Percentiles rank a stretch among this genome's conserved stretches.
Conservation (phyloP, 2,329 filamentous ascomycete genomes). For the Orbilia oligospora region DNA sequence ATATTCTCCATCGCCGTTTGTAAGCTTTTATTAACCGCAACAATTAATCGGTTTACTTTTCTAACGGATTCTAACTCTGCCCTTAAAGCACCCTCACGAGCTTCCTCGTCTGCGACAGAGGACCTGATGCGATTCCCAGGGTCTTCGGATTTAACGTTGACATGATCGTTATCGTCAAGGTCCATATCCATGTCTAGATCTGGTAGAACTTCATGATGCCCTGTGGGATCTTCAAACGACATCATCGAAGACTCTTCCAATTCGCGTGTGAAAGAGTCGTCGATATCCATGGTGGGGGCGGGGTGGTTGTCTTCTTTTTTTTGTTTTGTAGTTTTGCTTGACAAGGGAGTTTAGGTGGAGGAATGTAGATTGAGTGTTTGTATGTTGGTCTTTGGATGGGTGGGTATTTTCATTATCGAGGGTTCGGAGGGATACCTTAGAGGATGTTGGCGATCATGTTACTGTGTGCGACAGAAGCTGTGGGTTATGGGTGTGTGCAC, state of each 20-base stretch:
- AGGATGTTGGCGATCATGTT: constrained; percentile 7
- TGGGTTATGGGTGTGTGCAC: too few species aligned
- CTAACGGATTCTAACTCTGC: constrained; percentile 86
- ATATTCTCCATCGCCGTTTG: constrained; percentile 82
- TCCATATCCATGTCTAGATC: constrained; percentile 43
- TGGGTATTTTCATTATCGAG: constrained; percentile 33
- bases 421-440: background rate
- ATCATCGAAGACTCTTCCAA: constrained; percentile 55
- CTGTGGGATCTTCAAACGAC: constrained; percentile 37
- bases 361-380: constrained; percentile 3
- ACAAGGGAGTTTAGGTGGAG: background rate
- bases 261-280: constrained; percentile 59
- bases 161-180: constrained; percentile 10
- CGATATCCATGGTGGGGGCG: constrained; percentile 43
- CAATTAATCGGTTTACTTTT: constrained; percentile 88
- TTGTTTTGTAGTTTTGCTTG: background rate
- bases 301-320: background rate
- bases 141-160: constrained; percentile 66
- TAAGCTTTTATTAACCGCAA: constrained; percentile 80
- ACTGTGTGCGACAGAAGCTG: constrained; percentile 3
- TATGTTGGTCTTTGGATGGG: constrained; percentile 7
- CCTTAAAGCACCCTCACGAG: constrained; percentile 80
- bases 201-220: constrained; percentile 27
- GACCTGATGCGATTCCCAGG: constrained; percentile 68
- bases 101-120: constrained; percentile 71